A percentile compares a stretch with the other conserved stretches of the same genome.
Conservation (phyloP, 495 filamentous ascomycete species). For the Pyrenopolyporus hunteri region DNA sequence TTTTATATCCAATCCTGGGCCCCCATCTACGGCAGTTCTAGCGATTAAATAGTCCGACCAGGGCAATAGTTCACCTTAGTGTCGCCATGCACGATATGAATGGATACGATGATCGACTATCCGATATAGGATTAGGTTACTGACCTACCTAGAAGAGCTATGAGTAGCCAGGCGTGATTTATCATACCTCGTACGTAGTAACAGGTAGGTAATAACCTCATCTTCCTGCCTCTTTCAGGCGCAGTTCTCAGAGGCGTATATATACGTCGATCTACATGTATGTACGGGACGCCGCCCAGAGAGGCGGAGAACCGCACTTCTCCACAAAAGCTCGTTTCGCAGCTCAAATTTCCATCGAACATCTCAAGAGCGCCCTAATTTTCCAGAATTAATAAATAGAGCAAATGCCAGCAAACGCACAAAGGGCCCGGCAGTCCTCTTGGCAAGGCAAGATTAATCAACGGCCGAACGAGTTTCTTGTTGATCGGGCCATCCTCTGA, state of each 20-base stretch:
- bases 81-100: neutral
- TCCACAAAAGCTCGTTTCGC: slow-evolving; percentile 31
- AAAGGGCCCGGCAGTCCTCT: slow-evolving; percentile 33
- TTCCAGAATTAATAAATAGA: slow-evolving; percentile 35
- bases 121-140: slow-evolving; percentile 1
- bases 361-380: slow-evolving; percentile 29
- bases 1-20: slow-evolving; percentile 6
- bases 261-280: too few relatives aligned
- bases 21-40: neutral
- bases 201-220: neutral
- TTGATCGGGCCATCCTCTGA: slow-evolving; percentile 38
- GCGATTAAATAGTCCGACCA: slow-evolving; percentile 12
- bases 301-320: slow-evolving; percentile 11
- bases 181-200: too few relatives aligned
- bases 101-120: slow-evolving; percentile 9
- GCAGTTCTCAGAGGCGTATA: too few relatives aligned
- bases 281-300: too few relatives aligned
- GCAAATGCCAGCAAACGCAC: slow-evolving; percentile 36
- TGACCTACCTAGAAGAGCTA: neutral
- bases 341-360: slow-evolving; percentile 23
- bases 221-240: neutral
- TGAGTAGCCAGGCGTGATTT: neutral
- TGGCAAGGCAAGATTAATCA: slow-evolving; percentile 36
- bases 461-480: slow-evolving; percentile 36
- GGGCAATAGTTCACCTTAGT: too few relatives aligned